These are phyloP conservation scores for Pluteus cervinus DNA, from an alignment of 768 basidiomycete species.

Conservation along the genomic window DNA sequence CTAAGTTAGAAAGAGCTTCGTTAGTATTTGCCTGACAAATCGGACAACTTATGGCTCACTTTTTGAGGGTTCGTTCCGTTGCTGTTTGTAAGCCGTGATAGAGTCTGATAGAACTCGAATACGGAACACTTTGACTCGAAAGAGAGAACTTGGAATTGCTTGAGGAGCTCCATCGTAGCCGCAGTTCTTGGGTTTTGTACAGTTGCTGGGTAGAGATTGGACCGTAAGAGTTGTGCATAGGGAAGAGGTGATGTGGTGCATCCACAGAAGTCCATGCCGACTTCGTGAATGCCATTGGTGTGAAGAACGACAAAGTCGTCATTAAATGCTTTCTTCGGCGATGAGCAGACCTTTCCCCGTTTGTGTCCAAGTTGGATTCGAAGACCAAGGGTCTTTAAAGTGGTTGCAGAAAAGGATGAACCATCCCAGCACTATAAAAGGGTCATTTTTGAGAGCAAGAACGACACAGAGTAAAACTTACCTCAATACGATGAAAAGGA, in stretches of 20 bases:
- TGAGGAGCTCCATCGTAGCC: slow-evolving; percentile 21
- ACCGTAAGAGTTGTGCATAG: slow-evolving; percentile 24
- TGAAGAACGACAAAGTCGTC: slow-evolving; percentile 21
- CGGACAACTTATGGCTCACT: slow-evolving; percentile 9
- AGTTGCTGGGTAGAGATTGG: slow-evolving; percentile 24
- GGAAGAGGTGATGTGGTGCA: slow-evolving; percentile 12
- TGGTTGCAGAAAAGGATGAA: slow-evolving; percentile 6
- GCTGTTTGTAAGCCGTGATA: slow-evolving; percentile 23
- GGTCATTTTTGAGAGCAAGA: neutral
- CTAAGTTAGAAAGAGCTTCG: slow-evolving; percentile 6
- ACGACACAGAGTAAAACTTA: slow-evolving; percentile 4
- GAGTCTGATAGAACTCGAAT: slow-evolving; percentile 23
- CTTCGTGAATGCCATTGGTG: slow-evolving; percentile 16
- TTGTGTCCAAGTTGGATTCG: slow-evolving; percentile 17
- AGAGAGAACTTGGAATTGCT: slow-evolving; percentile 23
- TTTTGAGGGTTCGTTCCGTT: slow-evolving; percentile 12
- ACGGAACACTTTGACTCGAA: slow-evolving; percentile 25
- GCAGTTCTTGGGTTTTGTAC: slow-evolving; percentile 18
- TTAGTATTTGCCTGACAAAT: neutral
- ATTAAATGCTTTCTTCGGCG: slow-evolving; percentile 4
- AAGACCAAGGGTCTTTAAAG: slow-evolving; percentile 12
- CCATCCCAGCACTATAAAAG: slow-evolving; percentile 15
- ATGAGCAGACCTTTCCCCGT: slow-evolving; percentile 11
- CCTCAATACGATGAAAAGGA: slow-evolving; percentile 16
- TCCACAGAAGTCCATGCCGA: slow-evolving; percentile 22